Evolutionary conservation across 257 asterid species (phyloP).

Genomic region (Ilex aquifolium): DNA sequence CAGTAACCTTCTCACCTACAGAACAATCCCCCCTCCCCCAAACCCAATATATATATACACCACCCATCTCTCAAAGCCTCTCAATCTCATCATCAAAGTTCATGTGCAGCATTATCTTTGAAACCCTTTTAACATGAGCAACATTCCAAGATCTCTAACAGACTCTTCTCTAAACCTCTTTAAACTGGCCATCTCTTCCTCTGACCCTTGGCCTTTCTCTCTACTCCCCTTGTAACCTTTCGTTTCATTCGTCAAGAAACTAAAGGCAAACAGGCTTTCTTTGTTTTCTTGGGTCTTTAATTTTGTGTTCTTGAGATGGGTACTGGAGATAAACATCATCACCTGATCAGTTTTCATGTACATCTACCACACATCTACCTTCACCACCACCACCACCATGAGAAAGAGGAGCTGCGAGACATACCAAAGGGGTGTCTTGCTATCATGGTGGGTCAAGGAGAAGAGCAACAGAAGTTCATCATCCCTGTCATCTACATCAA

Average conservation of each 20-base stretch:
- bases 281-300: not conserved
- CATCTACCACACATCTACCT: constrained; percentile 35
- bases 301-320: constrained; percentile 27
- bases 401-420: constrained; percentile 8
- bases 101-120: not conserved
- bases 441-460: constrained; percentile 35
- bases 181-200: constrained; percentile 70
- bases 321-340: constrained; percentile 50
- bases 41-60: not conserved
- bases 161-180: constrained; percentile 62
- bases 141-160: constrained; percentile 63
- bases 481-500: constrained; percentile 37
- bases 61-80: too few relatives aligned
- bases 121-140: constrained; percentile 45
- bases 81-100: too few relatives aligned
- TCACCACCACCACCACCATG: constrained; percentile 5
- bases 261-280: not conserved
- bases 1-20: not conserved
- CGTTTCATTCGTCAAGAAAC: not conserved
- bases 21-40: not conserved
- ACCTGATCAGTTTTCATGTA: constrained; percentile 39
- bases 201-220: constrained; percentile 95
- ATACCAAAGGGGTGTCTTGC: constrained; percentile 39
- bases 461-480: constrained; percentile 33
- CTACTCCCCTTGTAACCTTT: constrained; percentile 18